Conservation (phyloP, 805 yeast species). For the Ogataea neopini region DNA sequence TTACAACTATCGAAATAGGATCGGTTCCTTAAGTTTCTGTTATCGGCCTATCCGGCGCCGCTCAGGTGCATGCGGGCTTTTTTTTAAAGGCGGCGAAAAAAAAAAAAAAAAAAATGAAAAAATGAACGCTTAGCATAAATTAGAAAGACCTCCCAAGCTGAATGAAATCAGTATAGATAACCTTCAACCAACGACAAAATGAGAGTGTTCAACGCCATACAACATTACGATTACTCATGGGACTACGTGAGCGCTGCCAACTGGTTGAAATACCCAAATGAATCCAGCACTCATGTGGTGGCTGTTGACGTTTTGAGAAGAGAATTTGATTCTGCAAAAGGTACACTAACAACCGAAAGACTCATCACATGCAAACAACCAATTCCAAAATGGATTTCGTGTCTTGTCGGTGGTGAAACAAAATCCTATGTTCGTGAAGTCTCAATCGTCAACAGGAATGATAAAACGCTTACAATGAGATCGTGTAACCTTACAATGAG, state of each 20-base stretch:
- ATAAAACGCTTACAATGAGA: conserved; percentile 69
- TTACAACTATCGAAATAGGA: conserved; percentile 25
- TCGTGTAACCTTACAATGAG: conserved; percentile 86
- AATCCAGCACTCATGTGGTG: conserved; percentile 85
- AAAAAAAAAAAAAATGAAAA: background rate
- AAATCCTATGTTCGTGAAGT: conserved; percentile 85
- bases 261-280: conserved; percentile 98
- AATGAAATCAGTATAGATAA: background rate
- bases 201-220: conserved; percentile 76
- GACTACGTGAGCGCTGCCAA: conserved; percentile 93
- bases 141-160: background rate
- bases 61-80: conserved; percentile 2
- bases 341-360: conserved; percentile 74
- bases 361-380: conserved; percentile 85
- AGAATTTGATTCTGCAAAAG: conserved; percentile 55
- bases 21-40: conserved; percentile 4
- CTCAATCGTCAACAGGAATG: conserved; percentile 72
- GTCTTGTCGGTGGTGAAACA: conserved; percentile 70
- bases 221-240: conserved; percentile 83
- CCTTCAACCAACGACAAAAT: too few species aligned
- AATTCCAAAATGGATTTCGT: conserved; percentile 79
- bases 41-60: conserved; percentile 3
- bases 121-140: background rate
- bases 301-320: conserved; percentile 88
- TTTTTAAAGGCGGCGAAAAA: background rate